Conservation (phyloP, 306 rosid genomes). For the Echinosophora koreensis region DNA sequence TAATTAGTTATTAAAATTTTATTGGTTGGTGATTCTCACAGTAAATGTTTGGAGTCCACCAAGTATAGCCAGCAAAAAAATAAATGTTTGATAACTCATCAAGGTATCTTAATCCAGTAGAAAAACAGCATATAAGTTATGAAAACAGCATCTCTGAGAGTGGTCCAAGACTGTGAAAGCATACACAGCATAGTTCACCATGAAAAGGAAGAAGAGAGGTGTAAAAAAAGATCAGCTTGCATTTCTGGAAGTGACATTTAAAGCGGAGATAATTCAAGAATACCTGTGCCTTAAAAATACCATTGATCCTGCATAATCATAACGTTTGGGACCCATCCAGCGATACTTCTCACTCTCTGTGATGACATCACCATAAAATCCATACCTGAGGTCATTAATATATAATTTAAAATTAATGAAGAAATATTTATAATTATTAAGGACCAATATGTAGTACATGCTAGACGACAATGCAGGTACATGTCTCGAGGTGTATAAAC, state of each 20-base stretch:
- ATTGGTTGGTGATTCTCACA: neutral
- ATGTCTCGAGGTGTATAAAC: constrained; percentile 26
- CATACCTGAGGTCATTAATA: constrained; percentile 68
- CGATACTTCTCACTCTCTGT: constrained; percentile 91
- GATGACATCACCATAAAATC: constrained; percentile 98
- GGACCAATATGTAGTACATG: constrained; percentile 32
- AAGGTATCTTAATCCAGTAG: neutral
- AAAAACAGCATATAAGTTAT: neutral
- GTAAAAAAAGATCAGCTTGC: constrained; percentile 15
- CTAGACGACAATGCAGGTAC: constrained; percentile 22
- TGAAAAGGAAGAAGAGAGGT: neutral
- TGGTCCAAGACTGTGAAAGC: constrained; percentile 23
- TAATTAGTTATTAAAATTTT: too few species aligned
- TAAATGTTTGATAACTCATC: constrained; percentile 4
- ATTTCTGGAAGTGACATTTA: constrained; percentile 26
- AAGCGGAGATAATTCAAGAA: constrained; percentile 10
- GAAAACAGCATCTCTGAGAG: neutral
- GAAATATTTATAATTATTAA: constrained; percentile 31
- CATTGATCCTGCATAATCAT: constrained; percentile 93
- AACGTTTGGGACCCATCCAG: constrained; percentile 98
- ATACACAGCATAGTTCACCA: neutral
- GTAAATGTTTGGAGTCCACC: neutral
- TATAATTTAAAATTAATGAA: constrained; percentile 46
- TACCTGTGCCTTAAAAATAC: constrained; percentile 89
- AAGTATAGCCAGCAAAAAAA: neutral